These are phyloP conservation scores for Agroathelia rolfsii DNA, from an alignment of 1,284 basidiomycete genomes.

Conservation along the genomic window DNA sequence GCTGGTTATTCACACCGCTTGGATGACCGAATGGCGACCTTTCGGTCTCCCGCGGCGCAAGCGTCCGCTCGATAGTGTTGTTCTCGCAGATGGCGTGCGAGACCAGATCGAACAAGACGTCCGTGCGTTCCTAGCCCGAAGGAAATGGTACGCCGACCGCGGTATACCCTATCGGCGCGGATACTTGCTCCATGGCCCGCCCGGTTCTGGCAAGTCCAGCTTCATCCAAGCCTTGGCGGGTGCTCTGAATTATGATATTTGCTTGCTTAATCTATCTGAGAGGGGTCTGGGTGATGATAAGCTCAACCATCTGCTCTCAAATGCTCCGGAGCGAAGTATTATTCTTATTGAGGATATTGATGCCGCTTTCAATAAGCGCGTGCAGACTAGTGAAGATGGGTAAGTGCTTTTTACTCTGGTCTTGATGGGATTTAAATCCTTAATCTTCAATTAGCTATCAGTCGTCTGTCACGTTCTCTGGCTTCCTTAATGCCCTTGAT, in stretches of 20 bases:
- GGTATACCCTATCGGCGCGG: slow-evolving; percentile 97
- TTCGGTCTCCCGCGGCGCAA: slow-evolving; percentile 91
- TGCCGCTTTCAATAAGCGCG: slow-evolving; percentile 91
- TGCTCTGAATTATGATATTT: slow-evolving; percentile 89
- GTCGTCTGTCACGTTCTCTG: slow-evolving; percentile 94
- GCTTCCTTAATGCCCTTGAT: slow-evolving; percentile 94
- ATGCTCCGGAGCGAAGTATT: slow-evolving; percentile 88
- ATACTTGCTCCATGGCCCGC: slow-evolving; percentile 92
- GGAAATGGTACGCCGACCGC: slow-evolving; percentile 94
- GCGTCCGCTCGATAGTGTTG: slow-evolving; percentile 85
- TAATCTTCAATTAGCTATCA: slow-evolving; percentile 54
- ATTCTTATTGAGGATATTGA: slow-evolving; percentile 96
- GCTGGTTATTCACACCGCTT: slow-evolving; percentile 92
- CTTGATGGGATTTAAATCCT: slow-evolving; percentile 7
- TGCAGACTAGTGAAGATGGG: slow-evolving; percentile 86
- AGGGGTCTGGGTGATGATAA: slow-evolving; percentile 96
- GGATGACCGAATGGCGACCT: slow-evolving; percentile 93
- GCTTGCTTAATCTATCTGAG: slow-evolving; percentile 92
- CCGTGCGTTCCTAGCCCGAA: slow-evolving; percentile 72
- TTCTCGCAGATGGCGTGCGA: slow-evolving; percentile 72
- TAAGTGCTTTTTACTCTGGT: slow-evolving; percentile 25
- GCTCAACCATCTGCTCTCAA: slow-evolving; percentile 87
- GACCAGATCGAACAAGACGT: slow-evolving; percentile 79
- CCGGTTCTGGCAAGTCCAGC: slow-evolving; percentile 96
- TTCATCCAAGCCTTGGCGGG: slow-evolving; percentile 98